These are phyloP conservation scores for Leccinum ochraceum DNA, from an alignment of 768 basidiomycete genomes.

Conservation along the genomic window DNA sequence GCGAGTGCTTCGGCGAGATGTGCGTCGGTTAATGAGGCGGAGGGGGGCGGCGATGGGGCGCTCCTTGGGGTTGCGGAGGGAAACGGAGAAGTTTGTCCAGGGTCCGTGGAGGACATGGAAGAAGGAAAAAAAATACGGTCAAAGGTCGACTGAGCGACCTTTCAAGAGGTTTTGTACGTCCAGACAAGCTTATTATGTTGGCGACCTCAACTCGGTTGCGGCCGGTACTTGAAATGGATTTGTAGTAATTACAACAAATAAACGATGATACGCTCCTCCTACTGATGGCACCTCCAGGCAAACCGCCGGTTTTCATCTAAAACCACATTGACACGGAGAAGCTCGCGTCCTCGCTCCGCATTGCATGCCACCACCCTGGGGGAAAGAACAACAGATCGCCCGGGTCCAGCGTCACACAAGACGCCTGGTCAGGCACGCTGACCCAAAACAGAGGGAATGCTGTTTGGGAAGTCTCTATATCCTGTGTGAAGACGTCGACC, in stretches of 20 bases:
- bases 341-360: conserved; percentile 80
- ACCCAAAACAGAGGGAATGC: conserved; percentile 55
- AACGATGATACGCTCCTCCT: background rate
- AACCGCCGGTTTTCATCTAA: conserved; percentile 40
- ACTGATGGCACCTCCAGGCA: conserved; percentile 24
- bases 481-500: conserved; percentile 69
- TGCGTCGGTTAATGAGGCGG: conserved; percentile 50
- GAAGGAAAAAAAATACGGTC: background rate
- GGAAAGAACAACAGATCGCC: conserved; percentile 92
- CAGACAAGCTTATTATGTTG: background rate
- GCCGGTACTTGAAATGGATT: conserved; percentile 27
- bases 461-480: conserved; percentile 21
- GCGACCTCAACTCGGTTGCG: conserved; percentile 27
- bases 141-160: conserved; percentile 14
- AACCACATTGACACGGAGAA: conserved; percentile 95
- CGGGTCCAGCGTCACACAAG: conserved; percentile 63
- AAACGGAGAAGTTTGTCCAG: conserved; percentile 32
- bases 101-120: conserved; percentile 34
- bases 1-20: conserved; percentile 66
- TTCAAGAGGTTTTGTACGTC: background rate
- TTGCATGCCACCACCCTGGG: conserved; percentile 93
- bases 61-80: conserved; percentile 25
- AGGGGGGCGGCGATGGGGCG: conserved; percentile 32
- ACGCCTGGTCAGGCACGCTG: conserved; percentile 58
- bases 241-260: background rate